phyloP scores from a whole-genome alignment of 495 filamentous ascomycete species.

The Trichoderma asperelloides region DNA sequence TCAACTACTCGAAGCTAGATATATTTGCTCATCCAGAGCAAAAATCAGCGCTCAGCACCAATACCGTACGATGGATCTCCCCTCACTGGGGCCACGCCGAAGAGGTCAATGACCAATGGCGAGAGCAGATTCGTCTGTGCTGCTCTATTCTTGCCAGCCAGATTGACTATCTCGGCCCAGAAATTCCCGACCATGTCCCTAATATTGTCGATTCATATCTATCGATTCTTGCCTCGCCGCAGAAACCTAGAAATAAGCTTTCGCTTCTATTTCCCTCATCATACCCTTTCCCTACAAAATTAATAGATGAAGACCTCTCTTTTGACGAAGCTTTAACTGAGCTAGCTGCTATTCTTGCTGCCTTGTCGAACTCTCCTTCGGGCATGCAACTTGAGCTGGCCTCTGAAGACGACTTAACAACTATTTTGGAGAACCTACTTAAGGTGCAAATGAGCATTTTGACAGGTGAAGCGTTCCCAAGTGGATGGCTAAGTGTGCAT shows the following conservation, averaged over 20 bases:
- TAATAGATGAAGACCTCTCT: conserved; percentile 47
- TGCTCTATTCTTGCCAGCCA: conserved; percentile 85
- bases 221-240: conserved; percentile 55
- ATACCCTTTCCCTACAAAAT: conserved; percentile 78
- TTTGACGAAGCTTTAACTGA: conserved; percentile 92
- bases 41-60: conserved; percentile 60
- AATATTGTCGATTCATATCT: conserved; percentile 87
- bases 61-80: conserved; percentile 82
- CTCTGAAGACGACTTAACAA: conserved; percentile 64
- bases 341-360: conserved; percentile 77
- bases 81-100: conserved; percentile 83
- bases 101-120: conserved; percentile 74
- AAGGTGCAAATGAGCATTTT: conserved; percentile 85
- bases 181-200: conserved; percentile 77
- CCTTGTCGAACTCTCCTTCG: conserved; percentile 61
- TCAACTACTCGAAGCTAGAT: conserved; percentile 73
- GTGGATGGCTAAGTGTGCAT: conserved; percentile 83
- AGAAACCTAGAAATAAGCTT: conserved; percentile 57
- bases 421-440: conserved; percentile 63
- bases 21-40: conserved; percentile 72
- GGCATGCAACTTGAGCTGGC: conserved; percentile 55
- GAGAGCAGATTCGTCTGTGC: conserved; percentile 84
- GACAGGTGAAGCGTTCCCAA: conserved; percentile 81
- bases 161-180: conserved; percentile 64
- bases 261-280: conserved; percentile 82